Conservation (phyloP, 257 asterid genomes). For the Nemophila menziesii region DNA sequence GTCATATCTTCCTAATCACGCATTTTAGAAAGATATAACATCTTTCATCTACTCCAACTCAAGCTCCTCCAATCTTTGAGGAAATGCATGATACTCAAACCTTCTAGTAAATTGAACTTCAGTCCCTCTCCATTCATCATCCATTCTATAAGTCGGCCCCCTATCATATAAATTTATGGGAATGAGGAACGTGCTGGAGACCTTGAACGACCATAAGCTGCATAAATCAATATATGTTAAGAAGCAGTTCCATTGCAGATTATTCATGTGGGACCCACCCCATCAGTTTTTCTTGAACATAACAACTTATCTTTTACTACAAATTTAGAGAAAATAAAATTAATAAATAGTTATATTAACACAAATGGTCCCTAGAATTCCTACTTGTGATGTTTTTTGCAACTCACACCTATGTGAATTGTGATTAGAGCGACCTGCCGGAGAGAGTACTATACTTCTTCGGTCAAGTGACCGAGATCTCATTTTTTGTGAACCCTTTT, state of each 20-base stretch:
- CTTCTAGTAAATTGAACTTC: constrained; percentile 35
- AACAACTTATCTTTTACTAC: constrained; percentile 99
- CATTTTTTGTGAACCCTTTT: constrained; percentile 33
- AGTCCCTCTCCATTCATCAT: constrained; percentile 47
- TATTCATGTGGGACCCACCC: constrained; percentile 58
- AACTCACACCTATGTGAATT: constrained; percentile 69
- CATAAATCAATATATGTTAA: constrained; percentile 92
- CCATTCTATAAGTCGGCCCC: constrained; percentile 51
- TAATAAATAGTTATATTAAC: constrained; percentile 6
- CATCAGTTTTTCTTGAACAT: constrained; percentile 66
- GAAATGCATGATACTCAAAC: constrained; percentile 37
- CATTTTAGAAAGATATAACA: constrained; percentile 63
- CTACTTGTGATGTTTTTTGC: constrained; percentile 67
- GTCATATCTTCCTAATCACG: constrained; percentile 96
- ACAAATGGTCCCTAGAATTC: constrained; percentile 12
- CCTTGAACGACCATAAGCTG: constrained; percentile 91
- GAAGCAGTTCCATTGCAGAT: constrained; percentile 77
- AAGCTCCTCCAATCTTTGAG: constrained; percentile 62
- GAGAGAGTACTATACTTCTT: constrained; percentile 63
- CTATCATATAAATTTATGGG: too few species aligned
- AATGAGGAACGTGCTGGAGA: constrained; percentile 64
- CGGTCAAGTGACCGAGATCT: constrained; percentile 68
- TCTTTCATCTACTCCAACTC: constrained; percentile 66
- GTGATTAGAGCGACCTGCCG: constrained; percentile 50
- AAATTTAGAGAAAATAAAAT: constrained; percentile 29